Evolutionary conservation across 345 rosid species (phyloP).

Genomic region (Luvunga scandens): DNA sequence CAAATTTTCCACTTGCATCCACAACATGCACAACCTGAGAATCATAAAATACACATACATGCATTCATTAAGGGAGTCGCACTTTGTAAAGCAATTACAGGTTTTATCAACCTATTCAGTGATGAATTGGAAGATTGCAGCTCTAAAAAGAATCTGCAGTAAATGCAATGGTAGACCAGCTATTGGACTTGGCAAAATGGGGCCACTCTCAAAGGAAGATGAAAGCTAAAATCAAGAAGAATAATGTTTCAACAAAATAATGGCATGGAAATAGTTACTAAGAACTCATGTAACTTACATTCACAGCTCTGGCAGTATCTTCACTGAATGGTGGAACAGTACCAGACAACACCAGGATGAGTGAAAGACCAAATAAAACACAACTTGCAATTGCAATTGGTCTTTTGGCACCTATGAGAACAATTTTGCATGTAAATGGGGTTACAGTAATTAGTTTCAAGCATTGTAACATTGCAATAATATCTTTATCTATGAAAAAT

Average conservation of each 20-base stretch:
- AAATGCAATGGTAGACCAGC: background rate
- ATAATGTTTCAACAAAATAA: background rate
- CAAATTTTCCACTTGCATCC: conserved; percentile 51
- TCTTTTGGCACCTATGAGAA: conserved; percentile 62
- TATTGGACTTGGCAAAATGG: background rate
- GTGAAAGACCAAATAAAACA: conserved; percentile 51
- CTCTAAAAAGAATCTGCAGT: background rate
- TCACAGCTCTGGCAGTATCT: conserved; percentile 80
- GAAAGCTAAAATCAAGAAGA: background rate
- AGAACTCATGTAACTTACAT: conserved; percentile 47
- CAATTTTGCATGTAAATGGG: conserved; percentile 1
- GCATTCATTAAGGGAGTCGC: background rate
- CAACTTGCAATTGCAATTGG: conserved; percentile 46
- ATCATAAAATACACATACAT: conserved; percentile 4
- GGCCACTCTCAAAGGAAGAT: background rate
- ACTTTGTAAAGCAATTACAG: background rate
- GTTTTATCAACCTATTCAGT: background rate
- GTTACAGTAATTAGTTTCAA: conserved; percentile 1
- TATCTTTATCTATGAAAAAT: background rate
- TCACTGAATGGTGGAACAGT: conserved; percentile 66
- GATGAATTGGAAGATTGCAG: background rate
- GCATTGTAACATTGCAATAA: background rate
- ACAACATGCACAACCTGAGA: conserved; percentile 88
- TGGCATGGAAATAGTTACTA: background rate
- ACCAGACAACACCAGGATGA: conserved; percentile 56